Percentiles rank a stretch among this genome's conserved stretches.
phyloP scores from a whole-genome alignment of 495 filamentous ascomycete genomes.

The Penicillium mononematosum region DNA sequence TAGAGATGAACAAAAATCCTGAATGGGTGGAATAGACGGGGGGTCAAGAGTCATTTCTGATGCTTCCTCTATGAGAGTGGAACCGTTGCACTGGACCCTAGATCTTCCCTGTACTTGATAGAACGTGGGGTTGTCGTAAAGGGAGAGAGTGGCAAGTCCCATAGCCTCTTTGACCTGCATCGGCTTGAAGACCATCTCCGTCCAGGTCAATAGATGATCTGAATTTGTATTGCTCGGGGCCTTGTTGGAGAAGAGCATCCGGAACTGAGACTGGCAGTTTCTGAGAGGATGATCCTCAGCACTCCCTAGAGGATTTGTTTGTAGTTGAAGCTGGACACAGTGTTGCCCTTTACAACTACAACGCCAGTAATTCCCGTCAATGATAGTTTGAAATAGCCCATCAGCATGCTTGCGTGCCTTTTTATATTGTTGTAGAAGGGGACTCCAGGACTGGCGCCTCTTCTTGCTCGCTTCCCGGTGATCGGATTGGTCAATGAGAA shows the following conservation, averaged over 20 bases:
- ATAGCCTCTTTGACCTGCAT: conserved; percentile 14
- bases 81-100: neutral
- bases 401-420: conserved; percentile 11
- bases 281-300: neutral
- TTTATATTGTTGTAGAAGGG: conserved; percentile 12
- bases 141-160: too few relatives aligned
- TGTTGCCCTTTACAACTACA: conserved; percentile 10
- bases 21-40: neutral
- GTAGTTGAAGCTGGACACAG: conserved; percentile 11
- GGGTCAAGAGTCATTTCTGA: neutral
- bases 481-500: neutral
- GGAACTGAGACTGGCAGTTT: conserved; percentile 1
- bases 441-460: neutral
- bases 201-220: conserved; percentile 10
- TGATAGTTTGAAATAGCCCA: conserved; percentile 8
- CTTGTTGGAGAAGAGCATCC: conserved; percentile 8
- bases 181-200: conserved; percentile 14
- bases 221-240: neutral
- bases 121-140: too few relatives aligned
- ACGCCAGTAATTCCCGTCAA: conserved; percentile 8
- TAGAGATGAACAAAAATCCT: conserved; percentile 11
- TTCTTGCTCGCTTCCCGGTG: conserved; percentile 1
- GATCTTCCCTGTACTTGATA: neutral
- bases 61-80: conserved; percentile 1
- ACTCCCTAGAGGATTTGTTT: conserved; percentile 3